Evolutionary conservation across 169 alveolate genomes (phyloP), one percentile per base, ranked within the genome.

Genomic region (Plasmodium gallinaceum): DNA sequence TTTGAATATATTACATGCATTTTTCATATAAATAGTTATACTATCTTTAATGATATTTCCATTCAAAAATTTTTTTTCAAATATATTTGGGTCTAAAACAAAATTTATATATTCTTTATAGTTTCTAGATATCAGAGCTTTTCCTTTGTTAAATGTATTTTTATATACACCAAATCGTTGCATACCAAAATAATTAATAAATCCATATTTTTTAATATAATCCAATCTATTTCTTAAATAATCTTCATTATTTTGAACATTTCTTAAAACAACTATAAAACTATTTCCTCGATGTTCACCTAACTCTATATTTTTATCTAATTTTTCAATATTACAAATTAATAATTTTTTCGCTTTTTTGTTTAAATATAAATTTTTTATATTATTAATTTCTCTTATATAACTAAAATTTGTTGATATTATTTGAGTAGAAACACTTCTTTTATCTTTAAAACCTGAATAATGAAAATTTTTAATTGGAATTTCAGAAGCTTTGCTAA

Each of bases 101-200:
- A 24, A 66, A 22, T 65, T 73, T 86, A 86, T 86, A 39, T 86
- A 86, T 60, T 60, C 92, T 61, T 86, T 72, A 54, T 86, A 86
- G 37, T 86, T 52, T 54, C 92, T 46, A 12, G 70, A 43, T 61
- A 86, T 86, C 20, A 86, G 71, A 5, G 87, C 92, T 48, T 72
- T 86, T n/a, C 92, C 92, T 46, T 86, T 86, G 71, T 86, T 86
- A 51, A 69, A 58, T 24, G 92, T 86, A 66, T 86, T 86, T 60
- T 72, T 69, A 86, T 86, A 86, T 8, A 70, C 54, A 18, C 92
- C 92, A 86, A 86, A 86, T 46, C 92, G 43, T 86, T 86, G 92
- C 92, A 86, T 86, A 26, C 92, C 92, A 86, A 86, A 86, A 86
- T 86, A 86, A 45, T 86, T 86, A 42, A 86, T 86, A 20, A 86